Evolutionary conservation across 495 filamentous ascomycete species (phyloP).

Genomic region (Aspergillus avenaceus): DNA sequence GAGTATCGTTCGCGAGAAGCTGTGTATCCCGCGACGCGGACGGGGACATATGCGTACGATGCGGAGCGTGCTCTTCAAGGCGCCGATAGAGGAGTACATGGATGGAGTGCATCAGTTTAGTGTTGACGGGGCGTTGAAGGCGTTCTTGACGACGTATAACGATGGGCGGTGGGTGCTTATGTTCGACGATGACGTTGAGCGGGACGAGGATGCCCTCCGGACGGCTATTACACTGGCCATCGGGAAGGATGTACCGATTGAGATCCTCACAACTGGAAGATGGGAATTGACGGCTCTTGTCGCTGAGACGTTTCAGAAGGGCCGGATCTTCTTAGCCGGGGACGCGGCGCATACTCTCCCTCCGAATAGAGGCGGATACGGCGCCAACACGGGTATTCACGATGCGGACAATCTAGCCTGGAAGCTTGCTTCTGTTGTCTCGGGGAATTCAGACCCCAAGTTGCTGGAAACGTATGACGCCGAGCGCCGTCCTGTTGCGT

Average conservation of each 20-base stretch:
- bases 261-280: constrained; percentile 24
- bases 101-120: constrained; percentile 20
- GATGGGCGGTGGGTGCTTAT: constrained; percentile 28
- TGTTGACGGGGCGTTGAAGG: constrained; percentile 19
- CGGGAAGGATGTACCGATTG: constrained; percentile 17
- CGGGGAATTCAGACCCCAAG: constrained; percentile 27
- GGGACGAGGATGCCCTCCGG: constrained; percentile 13
- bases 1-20: constrained; percentile 24
- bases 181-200: constrained; percentile 23
- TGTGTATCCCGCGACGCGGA: constrained; percentile 25
- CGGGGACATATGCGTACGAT: constrained; percentile 30
- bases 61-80: constrained; percentile 36
- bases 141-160: constrained; percentile 24
- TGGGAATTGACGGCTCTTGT: constrained; percentile 27
- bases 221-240: constrained; percentile 17
- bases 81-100: constrained; percentile 20
- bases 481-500: constrained; percentile 47
- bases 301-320: constrained; percentile 23
- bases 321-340: constrained; percentile 43
- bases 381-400: constrained; percentile 46
- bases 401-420: constrained; percentile 46
- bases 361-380: constrained; percentile 43
- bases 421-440: constrained; percentile 44
- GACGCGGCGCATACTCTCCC: constrained; percentile 50
- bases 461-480: constrained; percentile 46